Percentiles rank a stretch among this genome's conserved stretches.
phyloP scores from a whole-genome alignment of 768 basidiomycete species.

The Podaxis sp. region DNA sequence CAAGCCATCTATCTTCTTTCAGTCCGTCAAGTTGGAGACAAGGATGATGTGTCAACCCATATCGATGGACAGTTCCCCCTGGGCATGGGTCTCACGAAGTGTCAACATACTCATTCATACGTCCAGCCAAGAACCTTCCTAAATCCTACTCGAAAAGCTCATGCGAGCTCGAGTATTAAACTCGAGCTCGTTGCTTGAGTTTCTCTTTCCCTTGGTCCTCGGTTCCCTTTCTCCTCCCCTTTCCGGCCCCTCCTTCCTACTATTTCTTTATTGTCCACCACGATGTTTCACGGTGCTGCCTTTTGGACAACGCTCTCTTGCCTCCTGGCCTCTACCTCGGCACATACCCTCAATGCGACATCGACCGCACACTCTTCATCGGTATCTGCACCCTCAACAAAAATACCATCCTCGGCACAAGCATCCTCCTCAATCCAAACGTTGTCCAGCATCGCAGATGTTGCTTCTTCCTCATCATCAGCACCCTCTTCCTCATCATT shows the following conservation, averaged over 20 bases:
- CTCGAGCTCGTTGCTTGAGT: conserved; percentile 1
- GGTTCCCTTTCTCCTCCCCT: background rate
- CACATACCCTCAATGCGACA: conserved; percentile 7
- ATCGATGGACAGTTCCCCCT: conserved; percentile 38
- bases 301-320: background rate
- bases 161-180: conserved; percentile 18
- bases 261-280: background rate
- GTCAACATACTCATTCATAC: conserved; percentile 22
- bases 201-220: background rate
- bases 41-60: conserved; percentile 6
- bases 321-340: background rate
- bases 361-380: background rate
- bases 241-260: background rate
- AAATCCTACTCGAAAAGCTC: conserved; percentile 18
- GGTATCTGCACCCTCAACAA: background rate
- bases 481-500: background rate
- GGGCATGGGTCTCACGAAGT: conserved; percentile 28
- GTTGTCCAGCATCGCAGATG: background rate
- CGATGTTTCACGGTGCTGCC: conserved; percentile 3
- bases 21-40: conserved; percentile 18
- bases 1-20: conserved; percentile 7
- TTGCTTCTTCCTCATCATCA: conserved; percentile 16
- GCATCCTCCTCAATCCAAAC: background rate
- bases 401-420: no score
- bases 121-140: conserved; percentile 4